Evolutionary conservation across 2,329 filamentous ascomycete genomes (phyloP), one percentile per base, ranked within the genome.

Genomic region (Talaromyces funiculosus): DNA sequence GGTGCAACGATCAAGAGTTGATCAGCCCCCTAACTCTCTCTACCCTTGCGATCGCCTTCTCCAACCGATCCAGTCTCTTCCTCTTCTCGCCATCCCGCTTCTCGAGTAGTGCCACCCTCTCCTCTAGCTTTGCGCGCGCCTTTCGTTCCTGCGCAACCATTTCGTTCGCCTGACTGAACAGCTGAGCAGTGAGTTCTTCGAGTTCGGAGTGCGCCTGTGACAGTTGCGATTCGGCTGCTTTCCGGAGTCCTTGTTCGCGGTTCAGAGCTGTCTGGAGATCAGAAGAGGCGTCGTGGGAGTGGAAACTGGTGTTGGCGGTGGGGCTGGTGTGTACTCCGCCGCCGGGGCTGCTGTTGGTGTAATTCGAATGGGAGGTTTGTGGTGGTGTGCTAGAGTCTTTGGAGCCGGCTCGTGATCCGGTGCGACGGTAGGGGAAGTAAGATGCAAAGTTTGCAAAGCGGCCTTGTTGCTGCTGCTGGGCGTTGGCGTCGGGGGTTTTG

Each of bases 111-210:
- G 76, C 76, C 1, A 81, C 76, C 29, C 78, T 68, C 64, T 80
- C 77, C 60, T 81, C 78, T 53, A 81, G 67, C 62, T 76, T 83
- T 16, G 80, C 82, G 59, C 84, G 75, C 40, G 83, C 83, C 68
- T 80, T 82, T 26, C 85, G 78, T 73, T 87, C 85, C 58, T 79
- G 75, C 3, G 84, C 84, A 8, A 87, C 85, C 84, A 87, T 86
- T 71, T 87, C 84, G 62, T 87, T 87, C 33, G 85, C 85, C 68
- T 86, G 82, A 57, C 82, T 81, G 69, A 87, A 87, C 8, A 87
- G 70, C 60, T 81, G 80, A 33, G 80, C 81, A 12, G 81, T 85
- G 62, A 87, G 71, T 58, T 87, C 85, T 65, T 87, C 85, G 31
- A 87, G 77, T 70, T 87, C 85, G 1, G 73, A 77, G 63, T 80